phyloP scores from a whole-genome alignment of 2,329 filamentous ascomycete species.

The Amphichorda felina region DNA sequence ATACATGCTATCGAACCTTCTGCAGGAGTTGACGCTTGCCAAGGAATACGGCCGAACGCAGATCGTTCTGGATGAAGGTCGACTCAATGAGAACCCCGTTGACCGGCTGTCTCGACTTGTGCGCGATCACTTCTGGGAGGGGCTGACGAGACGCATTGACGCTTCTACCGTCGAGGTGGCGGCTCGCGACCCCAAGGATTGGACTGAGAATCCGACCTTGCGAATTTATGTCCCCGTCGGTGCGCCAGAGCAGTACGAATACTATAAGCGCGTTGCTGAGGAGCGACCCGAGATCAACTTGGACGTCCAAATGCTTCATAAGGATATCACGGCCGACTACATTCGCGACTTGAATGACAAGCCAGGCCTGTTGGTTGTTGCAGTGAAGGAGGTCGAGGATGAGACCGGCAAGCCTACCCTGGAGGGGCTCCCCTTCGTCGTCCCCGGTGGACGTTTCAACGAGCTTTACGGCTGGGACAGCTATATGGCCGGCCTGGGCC shows the following conservation, averaged over 20 bases:
- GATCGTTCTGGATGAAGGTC: conserved; percentile 82
- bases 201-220: conserved; percentile 79
- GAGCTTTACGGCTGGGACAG: conserved; percentile 98
- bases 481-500: conserved; percentile 92
- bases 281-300: conserved; percentile 74
- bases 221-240: conserved; percentile 83
- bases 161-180: conserved; percentile 77
- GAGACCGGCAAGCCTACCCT: conserved; percentile 58
- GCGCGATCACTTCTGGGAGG: conserved; percentile 84
- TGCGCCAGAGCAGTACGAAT: conserved; percentile 78
- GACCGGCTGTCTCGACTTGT: conserved; percentile 79
- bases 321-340: conserved; percentile 67
- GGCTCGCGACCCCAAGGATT: conserved; percentile 86
- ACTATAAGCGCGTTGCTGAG: conserved; percentile 71
- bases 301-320: conserved; percentile 71
- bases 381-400: conserved; percentile 67
- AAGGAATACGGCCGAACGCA: conserved; percentile 82
- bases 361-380: conserved; percentile 81
- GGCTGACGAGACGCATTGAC: conserved; percentile 81
- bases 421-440: conserved; percentile 83
- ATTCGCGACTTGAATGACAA: conserved; percentile 76
- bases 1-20: conserved; percentile 92
- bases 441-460: conserved; percentile 94
- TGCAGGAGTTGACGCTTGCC: conserved; percentile 88
- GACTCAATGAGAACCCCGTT: conserved; percentile 91